These are phyloP conservation scores for Leccinum rimulosum DNA, from an alignment of 768 basidiomycete genomes.

Conservation along the genomic window DNA sequence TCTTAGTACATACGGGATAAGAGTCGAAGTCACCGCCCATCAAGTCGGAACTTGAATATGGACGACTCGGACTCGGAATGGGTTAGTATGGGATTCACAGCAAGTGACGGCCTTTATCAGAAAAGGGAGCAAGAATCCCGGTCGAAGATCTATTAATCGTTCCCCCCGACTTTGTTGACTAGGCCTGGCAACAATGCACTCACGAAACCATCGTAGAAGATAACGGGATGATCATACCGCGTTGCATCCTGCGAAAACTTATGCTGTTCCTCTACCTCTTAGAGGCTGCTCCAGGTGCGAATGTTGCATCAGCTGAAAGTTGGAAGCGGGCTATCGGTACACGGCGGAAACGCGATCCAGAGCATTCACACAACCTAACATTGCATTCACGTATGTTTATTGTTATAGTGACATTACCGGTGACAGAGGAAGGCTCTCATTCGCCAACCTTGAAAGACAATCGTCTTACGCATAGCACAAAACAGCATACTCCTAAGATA, in stretches of 20 bases:
- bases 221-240: neutral
- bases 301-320: neutral
- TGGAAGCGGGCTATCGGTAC: neutral
- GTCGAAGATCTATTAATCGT: neutral
- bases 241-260: neutral
- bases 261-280: neutral
- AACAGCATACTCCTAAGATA: constrained; percentile 39
- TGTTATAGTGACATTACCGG: constrained; percentile 8
- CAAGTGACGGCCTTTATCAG: neutral
- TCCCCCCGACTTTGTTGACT: neutral
- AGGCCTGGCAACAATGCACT: neutral
- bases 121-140: too few relatives aligned
- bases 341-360: neutral
- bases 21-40: too few relatives aligned
- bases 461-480: constrained; percentile 35
- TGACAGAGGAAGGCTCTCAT: neutral
- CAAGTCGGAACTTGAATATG: too few relatives aligned
- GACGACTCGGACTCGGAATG: too few relatives aligned
- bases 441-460: neutral
- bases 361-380: neutral
- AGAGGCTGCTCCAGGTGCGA: neutral
- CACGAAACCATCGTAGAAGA: neutral
- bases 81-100: neutral
- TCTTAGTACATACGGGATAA: too few relatives aligned
- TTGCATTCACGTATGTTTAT: constrained; percentile 3